Evolutionary conservation across 495 filamentous ascomycete genomes (phyloP).

Genomic region (Pyrenula massariospora): DNA sequence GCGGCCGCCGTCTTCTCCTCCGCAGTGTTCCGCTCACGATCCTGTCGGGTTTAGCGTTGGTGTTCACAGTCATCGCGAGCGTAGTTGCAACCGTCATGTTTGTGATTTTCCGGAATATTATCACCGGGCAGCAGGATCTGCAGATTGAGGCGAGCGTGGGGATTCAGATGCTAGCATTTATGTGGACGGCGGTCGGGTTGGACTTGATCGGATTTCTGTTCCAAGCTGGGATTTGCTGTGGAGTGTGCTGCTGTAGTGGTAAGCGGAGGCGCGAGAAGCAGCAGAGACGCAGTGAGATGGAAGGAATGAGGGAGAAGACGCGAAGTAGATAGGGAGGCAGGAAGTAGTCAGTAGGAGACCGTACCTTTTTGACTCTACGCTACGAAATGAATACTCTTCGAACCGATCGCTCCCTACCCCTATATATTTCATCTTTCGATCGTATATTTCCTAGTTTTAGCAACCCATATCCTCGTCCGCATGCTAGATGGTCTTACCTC

Average conservation of each 20-base stretch:
- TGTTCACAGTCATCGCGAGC: slow-evolving; percentile 56
- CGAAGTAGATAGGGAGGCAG: too few relatives aligned
- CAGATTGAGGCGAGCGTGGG: slow-evolving; percentile 69
- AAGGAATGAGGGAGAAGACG: background rate
- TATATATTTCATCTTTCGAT: too few relatives aligned
- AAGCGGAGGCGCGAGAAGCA: slow-evolving; percentile 15
- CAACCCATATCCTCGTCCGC: too few relatives aligned
- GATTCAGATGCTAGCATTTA: slow-evolving; percentile 68
- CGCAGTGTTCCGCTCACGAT: slow-evolving; percentile 41
- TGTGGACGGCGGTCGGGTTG: slow-evolving; percentile 71
- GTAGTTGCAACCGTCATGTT: slow-evolving; percentile 74
- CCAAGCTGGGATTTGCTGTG: slow-evolving; percentile 61
- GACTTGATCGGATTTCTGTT: slow-evolving; percentile 56
- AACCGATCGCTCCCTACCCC: too few relatives aligned
- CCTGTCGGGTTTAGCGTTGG: slow-evolving; percentile 48
- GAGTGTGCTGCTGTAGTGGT: slow-evolving; percentile 25
- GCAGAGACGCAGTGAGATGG: background rate
- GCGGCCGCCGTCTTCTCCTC: slow-evolving; percentile 33
- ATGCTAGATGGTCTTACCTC: too few relatives aligned
- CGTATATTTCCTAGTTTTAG: too few relatives aligned
- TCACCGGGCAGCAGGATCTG: slow-evolving; percentile 43
- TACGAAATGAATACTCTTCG: too few relatives aligned
- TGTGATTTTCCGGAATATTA: slow-evolving; percentile 59
- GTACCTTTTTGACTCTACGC: too few relatives aligned
- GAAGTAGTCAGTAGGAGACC: too few relatives aligned